These are phyloP conservation scores for Lactifluus subvellereus DNA, from an alignment of 768 basidiomycete genomes.

Conservation along the genomic window DNA sequence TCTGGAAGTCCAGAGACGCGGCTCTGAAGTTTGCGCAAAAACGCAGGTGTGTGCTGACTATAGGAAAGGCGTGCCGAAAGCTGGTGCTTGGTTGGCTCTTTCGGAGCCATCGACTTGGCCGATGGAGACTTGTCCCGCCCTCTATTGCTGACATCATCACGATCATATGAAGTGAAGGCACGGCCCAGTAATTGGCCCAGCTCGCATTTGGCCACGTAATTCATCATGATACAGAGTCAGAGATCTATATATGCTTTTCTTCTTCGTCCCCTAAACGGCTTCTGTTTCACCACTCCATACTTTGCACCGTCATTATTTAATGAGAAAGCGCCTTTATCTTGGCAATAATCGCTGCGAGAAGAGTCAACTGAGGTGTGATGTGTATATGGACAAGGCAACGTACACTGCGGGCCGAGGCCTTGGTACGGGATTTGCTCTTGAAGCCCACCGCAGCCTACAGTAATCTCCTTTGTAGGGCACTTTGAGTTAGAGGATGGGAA, in stretches of 20 bases:
- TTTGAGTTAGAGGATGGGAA: neutral
- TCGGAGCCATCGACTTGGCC: conserved; percentile 34
- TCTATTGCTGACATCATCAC: neutral
- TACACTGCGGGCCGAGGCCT: conserved; percentile 72
- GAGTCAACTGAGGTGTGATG: neutral
- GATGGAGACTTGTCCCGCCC: neutral
- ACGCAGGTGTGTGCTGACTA: conserved; percentile 52
- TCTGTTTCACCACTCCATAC: neutral
- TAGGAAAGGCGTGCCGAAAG: conserved; percentile 68
- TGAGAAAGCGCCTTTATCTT: conserved; percentile 41
- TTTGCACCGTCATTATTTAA: neutral
- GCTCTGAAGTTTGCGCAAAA: conserved; percentile 61
- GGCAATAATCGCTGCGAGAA: conserved; percentile 38
- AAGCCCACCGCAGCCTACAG: conserved; percentile 59
- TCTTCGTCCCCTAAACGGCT: neutral
- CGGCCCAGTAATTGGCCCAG: neutral
- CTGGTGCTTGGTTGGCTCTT: conserved; percentile 66
- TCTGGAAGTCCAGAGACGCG: conserved; percentile 49
- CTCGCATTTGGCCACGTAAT: neutral
- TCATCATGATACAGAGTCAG: neutral
- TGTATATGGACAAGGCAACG: conserved; percentile 28
- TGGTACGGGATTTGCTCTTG: conserved; percentile 83
- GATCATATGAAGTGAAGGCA: neutral
- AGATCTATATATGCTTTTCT: neutral
- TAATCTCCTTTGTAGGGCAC: neutral